These are phyloP conservation scores for Barnettozyma pratensis DNA, from an alignment of 805 yeast species.

Conservation along the genomic window DNA sequence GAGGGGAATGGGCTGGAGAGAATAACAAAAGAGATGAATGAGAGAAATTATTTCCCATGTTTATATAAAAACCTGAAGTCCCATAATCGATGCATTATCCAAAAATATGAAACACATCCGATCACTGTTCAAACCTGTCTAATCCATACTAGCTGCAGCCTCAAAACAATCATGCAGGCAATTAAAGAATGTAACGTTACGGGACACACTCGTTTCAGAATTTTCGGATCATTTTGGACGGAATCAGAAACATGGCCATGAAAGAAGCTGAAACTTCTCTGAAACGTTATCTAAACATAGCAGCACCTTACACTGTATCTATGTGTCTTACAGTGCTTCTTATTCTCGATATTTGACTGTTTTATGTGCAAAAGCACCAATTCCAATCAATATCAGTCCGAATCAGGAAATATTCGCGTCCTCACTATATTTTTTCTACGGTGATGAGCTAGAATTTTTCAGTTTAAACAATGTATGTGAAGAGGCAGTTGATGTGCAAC, in stretches of 20 bases:
- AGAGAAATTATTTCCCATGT: not conserved
- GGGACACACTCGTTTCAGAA: conserved; percentile 1
- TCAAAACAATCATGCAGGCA: not conserved
- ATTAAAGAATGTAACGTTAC: not conserved
- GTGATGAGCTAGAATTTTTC: conserved; percentile 6
- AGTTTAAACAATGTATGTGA: not conserved
- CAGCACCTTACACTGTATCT: no score
- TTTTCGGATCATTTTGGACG: not conserved
- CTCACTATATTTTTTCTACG: not conserved
- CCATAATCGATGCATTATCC: not conserved
- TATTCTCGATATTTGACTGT: no score
- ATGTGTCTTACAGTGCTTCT: no score
- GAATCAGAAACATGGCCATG: not conserved
- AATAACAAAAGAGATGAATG: no score
- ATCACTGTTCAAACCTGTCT: no score
- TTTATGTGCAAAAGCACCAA: not conserved
- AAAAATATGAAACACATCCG: not conserved
- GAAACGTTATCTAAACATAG: no score
- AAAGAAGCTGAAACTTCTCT: no score
- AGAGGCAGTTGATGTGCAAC: not conserved
- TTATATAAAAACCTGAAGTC: not conserved
- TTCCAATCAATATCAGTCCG: not conserved
- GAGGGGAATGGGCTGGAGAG: no score
- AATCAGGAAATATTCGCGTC: conserved; percentile 2
- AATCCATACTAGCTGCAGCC: not conserved